Percentiles rank a stretch among this genome's conserved stretches.
phyloP scores from a whole-genome alignment of 2,329 filamentous ascomycete species.

The Aureobasidium namibiae region DNA sequence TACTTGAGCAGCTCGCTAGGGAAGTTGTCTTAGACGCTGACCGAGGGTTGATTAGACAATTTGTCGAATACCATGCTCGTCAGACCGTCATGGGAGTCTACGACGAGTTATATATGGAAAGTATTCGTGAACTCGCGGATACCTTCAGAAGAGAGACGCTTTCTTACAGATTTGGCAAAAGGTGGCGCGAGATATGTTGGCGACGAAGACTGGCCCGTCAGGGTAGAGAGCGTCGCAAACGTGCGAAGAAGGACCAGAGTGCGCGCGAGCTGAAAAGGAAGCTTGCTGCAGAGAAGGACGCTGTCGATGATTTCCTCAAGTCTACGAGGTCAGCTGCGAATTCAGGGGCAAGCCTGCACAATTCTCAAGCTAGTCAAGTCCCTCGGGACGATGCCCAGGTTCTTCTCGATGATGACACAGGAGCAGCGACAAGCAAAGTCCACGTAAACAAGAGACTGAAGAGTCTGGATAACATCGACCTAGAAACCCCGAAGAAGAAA shows the following conservation, averaged over 20 bases:
- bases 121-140: slow-evolving; percentile 22
- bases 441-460: slow-evolving; percentile 23
- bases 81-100: slow-evolving; percentile 28
- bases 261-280: slow-evolving; percentile 18
- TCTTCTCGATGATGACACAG: not conserved
- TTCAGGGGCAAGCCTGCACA: not conserved
- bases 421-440: not conserved
- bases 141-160: slow-evolving; percentile 26
- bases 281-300: slow-evolving; percentile 18
- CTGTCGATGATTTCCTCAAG: slow-evolving; percentile 15
- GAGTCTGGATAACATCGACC: slow-evolving; percentile 17
- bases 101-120: slow-evolving; percentile 26
- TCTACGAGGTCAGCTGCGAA: not conserved
- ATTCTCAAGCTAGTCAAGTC: not conserved
- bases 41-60: slow-evolving; percentile 38
- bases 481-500: slow-evolving; percentile 15
- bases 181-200: slow-evolving; percentile 32
- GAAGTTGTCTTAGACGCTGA: slow-evolving; percentile 30
- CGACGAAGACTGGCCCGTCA: slow-evolving; percentile 26
- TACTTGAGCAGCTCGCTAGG: slow-evolving; percentile 26
- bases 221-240: slow-evolving; percentile 26
- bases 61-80: slow-evolving; percentile 32
- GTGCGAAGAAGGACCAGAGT: slow-evolving; percentile 13
- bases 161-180: slow-evolving; percentile 27
- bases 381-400: not conserved